phyloP scores from a whole-genome alignment of 306 rosid genomes.

The Hylodesmum podocarpum region DNA sequence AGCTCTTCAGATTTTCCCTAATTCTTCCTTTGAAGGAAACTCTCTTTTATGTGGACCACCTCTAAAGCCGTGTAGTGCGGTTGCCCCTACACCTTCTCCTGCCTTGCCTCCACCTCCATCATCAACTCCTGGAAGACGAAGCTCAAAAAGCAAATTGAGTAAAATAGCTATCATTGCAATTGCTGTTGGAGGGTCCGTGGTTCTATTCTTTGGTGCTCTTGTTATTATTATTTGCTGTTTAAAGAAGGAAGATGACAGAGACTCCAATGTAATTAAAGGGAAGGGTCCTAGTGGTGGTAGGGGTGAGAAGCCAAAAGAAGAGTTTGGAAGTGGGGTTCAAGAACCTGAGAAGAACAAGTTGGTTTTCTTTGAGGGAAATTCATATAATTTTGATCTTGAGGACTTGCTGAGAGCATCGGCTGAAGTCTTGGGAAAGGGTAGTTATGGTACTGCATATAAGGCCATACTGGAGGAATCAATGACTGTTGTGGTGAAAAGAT shows the following conservation, averaged over 20 bases:
- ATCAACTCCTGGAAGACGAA: constrained; percentile 35
- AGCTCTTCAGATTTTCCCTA: constrained; percentile 56
- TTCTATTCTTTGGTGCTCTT: constrained; percentile 59
- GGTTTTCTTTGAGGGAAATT: constrained; percentile 87
- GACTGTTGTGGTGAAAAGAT: constrained; percentile 84
- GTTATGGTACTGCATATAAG: constrained; percentile 87
- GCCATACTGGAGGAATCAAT: constrained; percentile 80
- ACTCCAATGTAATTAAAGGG: constrained; percentile 46
- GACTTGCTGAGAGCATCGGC: constrained; percentile 88
- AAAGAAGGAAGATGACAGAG: constrained; percentile 46
- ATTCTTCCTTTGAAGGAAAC: constrained; percentile 79
- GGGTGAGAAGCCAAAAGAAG: constrained; percentile 83
- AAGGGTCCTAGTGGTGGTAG: constrained; percentile 68
- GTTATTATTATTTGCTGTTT: constrained; percentile 57
- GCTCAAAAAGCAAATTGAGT: constrained; percentile 56
- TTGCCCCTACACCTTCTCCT: constrained; percentile 56
- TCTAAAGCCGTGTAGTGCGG: constrained; percentile 55
- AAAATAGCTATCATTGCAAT: constrained; percentile 74
- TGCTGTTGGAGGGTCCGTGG: constrained; percentile 66
- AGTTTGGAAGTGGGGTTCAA: constrained; percentile 90
- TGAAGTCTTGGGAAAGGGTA: constrained; percentile 86
- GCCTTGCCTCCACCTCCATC: constrained; percentile 41
- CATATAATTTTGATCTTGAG: constrained; percentile 84
- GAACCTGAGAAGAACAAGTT: constrained; percentile 85
- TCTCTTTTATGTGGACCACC: constrained; percentile 74